Conservation (phyloP, 176 grass and related monocot genomes). For the Juncus effusus region DNA sequence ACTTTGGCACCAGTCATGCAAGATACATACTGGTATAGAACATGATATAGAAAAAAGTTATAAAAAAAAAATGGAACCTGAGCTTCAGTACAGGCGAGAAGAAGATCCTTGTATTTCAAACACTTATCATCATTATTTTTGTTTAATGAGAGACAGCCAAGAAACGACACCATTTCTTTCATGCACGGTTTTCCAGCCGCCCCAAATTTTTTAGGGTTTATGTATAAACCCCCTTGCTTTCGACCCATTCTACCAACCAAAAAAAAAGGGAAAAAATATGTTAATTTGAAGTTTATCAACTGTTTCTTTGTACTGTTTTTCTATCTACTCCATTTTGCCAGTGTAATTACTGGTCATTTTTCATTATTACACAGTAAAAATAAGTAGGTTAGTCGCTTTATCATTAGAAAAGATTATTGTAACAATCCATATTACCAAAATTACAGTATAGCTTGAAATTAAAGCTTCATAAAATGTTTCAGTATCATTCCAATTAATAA, state of each 20-base stretch:
- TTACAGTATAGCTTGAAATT: no score
- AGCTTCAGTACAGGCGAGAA: slow-evolving; percentile 48
- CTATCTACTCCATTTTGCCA: background rate
- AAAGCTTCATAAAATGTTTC: no score
- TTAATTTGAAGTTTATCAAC: background rate
- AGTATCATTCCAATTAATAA: no score
- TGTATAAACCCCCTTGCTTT: slow-evolving; percentile 72
- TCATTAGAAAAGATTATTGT: no score
- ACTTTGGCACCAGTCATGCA: background rate
- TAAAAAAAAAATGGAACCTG: slow-evolving; percentile 36
- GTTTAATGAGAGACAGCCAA: slow-evolving; percentile 79
- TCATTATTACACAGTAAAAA: no score
- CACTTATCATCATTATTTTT: slow-evolving; percentile 81
- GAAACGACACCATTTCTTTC: slow-evolving; percentile 80
- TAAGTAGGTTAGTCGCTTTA: no score
- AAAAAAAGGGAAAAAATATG: slow-evolving; percentile 3
- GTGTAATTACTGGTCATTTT: background rate
- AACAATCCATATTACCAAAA: no score
- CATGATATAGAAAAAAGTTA: slow-evolving; percentile 7
- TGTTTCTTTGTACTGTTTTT: slow-evolving; percentile 1
- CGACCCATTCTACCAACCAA: slow-evolving; percentile 56
- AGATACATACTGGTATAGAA: background rate
- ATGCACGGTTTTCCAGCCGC: slow-evolving; percentile 53
- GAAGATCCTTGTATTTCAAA: slow-evolving; percentile 54
- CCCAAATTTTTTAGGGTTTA: slow-evolving; percentile 86